Evolutionary conservation across 1,284 basidiomycete species (phyloP).

Genomic region (Thelephora terrestris): DNA sequence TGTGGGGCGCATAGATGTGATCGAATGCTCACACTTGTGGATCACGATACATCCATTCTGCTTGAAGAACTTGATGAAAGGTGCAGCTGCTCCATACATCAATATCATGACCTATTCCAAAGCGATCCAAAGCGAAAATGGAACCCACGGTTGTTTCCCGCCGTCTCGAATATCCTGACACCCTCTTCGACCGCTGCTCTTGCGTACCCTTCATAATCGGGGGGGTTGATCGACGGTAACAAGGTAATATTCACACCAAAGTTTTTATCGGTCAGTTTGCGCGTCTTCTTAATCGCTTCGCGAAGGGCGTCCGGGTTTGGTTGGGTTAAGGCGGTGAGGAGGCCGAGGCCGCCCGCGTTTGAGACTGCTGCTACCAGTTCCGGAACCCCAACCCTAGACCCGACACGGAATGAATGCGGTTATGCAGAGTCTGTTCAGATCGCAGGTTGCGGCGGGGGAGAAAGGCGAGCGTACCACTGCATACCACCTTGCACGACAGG

Average conservation of each 20-base stretch:
- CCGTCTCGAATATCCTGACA: constrained; percentile 87
- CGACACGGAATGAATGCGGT: no score
- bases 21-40: constrained; percentile 60
- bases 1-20: neutral
- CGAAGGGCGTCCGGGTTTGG: constrained; percentile 78
- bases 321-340: constrained; percentile 85
- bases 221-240: constrained; percentile 83
- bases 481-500: constrained; percentile 77
- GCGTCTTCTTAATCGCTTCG: constrained; percentile 77
- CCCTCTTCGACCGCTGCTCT: constrained; percentile 81
- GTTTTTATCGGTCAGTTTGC: constrained; percentile 56
- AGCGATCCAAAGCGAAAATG: neutral
- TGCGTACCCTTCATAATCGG: constrained; percentile 82
- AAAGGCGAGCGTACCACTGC: constrained; percentile 55
- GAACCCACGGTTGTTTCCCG: constrained; percentile 75
- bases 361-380: constrained; percentile 72
- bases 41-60: constrained; percentile 68
- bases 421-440: no score
- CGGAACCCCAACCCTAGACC: constrained; percentile 76
- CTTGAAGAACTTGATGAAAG: constrained; percentile 78
- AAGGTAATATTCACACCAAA: constrained; percentile 93
- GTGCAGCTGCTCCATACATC: constrained; percentile 41
- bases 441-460: no score
- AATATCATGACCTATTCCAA: neutral
- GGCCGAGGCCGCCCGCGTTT: constrained; percentile 78